Evolutionary conservation across 495 filamentous ascomycete genomes (phyloP).

Genomic region (Hypoxylon intermedium): DNA sequence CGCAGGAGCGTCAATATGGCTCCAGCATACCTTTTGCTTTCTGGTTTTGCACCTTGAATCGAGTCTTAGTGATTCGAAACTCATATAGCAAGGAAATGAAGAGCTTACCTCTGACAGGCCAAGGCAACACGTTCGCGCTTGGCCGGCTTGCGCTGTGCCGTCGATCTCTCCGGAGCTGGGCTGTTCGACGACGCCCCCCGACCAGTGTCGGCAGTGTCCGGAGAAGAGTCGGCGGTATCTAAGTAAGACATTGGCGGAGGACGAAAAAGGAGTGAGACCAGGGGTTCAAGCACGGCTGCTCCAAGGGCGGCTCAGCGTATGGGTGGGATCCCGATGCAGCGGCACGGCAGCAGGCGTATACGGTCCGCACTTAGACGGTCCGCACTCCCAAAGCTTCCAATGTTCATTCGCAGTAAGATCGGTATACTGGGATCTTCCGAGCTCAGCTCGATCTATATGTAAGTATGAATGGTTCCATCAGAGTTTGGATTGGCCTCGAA

Average conservation of each 20-base stretch:
- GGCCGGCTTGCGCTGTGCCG: conserved; percentile 31
- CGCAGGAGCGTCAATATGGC: not conserved
- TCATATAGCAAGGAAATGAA: not conserved
- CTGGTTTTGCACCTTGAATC: conserved; percentile 40
- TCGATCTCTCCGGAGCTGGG: conserved; percentile 18
- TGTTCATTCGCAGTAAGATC: not conserved
- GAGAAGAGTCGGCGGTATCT: conserved; percentile 27
- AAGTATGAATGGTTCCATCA: conserved; percentile 19
- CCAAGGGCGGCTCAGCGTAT: conserved; percentile 15
- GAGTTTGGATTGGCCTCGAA: conserved; percentile 2
- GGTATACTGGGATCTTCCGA: conserved; percentile 5
- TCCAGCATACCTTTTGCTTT: conserved; percentile 41
- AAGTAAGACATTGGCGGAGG: conserved; percentile 29
- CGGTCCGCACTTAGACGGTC: not conserved
- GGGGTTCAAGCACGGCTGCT: conserved; percentile 17
- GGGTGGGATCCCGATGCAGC: conserved; percentile 10
- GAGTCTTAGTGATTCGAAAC: conserved; percentile 2
- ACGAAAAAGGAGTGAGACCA: not conserved
- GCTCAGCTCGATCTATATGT: conserved; percentile 22
- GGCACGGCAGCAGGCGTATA: not conserved
- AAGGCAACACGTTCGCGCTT: conserved; percentile 43
- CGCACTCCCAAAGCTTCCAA: not conserved
- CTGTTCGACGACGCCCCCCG: conserved; percentile 14
- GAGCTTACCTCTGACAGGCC: conserved; percentile 40
- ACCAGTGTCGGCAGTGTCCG: conserved; percentile 23